phyloP scores from a whole-genome alignment of 1,139 yeast species.

The Protomyces lactucae-debilis region DNA sequence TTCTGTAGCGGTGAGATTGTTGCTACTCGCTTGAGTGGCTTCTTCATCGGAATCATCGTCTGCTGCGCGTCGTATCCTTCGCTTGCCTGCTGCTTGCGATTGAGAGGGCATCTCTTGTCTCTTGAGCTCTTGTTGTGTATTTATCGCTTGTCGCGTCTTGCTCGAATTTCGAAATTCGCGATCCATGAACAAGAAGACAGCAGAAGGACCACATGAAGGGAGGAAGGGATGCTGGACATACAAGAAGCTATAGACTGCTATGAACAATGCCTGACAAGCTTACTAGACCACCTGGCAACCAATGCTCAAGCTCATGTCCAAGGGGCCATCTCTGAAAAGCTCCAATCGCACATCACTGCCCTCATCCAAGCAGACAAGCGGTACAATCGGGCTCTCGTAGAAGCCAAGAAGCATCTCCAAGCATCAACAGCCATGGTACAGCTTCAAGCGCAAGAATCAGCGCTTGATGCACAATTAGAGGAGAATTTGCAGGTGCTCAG shows the following conservation, averaged over 20 bases:
- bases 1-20: constrained; percentile 18
- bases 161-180: not conserved
- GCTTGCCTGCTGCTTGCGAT: not conserved
- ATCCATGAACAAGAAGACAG: not conserved
- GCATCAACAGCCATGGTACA: not conserved
- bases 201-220: not conserved
- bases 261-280: not conserved
- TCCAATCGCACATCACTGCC: not conserved
- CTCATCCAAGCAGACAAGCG: not conserved
- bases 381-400: not conserved
- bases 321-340: not conserved
- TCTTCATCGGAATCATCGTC: not conserved
- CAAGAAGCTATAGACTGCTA: not conserved
- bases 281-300: not conserved
- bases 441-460: not conserved
- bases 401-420: not conserved
- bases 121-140: not conserved
- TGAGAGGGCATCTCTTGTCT: not conserved
- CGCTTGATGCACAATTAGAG: not conserved
- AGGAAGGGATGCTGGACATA: not conserved
- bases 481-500: not conserved
- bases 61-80: not conserved
- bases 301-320: not conserved
- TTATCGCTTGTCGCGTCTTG: not conserved
- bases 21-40: not conserved